Evolutionary conservation across 495 filamentous ascomycete genomes (phyloP).

Genomic region (Talaromyces stipitatus): DNA sequence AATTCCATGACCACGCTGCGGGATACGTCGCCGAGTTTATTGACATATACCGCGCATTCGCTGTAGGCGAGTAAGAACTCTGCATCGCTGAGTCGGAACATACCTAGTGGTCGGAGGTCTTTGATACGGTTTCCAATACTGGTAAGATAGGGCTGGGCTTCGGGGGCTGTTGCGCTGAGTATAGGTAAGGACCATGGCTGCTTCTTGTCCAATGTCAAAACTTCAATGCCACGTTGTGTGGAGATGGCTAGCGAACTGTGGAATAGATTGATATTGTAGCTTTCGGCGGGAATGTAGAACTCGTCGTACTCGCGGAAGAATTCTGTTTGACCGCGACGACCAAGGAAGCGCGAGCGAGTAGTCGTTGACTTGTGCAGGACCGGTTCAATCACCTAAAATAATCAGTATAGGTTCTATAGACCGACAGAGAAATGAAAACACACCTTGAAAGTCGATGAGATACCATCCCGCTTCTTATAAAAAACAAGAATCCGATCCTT

Average conservation of each 20-base stretch:
- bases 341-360: conserved; percentile 57
- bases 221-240: conserved; percentile 88
- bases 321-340: conserved; percentile 68
- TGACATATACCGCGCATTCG: conserved; percentile 93
- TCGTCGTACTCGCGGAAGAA: conserved; percentile 98
- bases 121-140: conserved; percentile 75
- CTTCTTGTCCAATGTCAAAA: conserved; percentile 95
- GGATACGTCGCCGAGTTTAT: conserved; percentile 93
- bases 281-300: conserved; percentile 97
- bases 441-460: conserved; percentile 86
- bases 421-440: conserved; percentile 1
- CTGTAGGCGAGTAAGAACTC: conserved; percentile 94
- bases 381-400: conserved; percentile 69
- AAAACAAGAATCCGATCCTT: conserved; percentile 91
- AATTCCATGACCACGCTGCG: conserved; percentile 95
- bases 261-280: conserved; percentile 91
- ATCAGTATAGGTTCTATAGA: not conserved
- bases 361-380: conserved; percentile 69
- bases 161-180: conserved; percentile 44
- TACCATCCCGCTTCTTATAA: conserved; percentile 91
- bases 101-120: conserved; percentile 78
- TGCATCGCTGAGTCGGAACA: conserved; percentile 89
- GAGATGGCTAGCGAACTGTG: conserved; percentile 85
- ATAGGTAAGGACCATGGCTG: conserved; percentile 84
- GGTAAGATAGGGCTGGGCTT: conserved; percentile 57